Evolutionary conservation across 768 basidiomycete genomes (phyloP), one percentile per base, ranked within the genome.

Genomic region (Tylopilus felleus): DNA sequence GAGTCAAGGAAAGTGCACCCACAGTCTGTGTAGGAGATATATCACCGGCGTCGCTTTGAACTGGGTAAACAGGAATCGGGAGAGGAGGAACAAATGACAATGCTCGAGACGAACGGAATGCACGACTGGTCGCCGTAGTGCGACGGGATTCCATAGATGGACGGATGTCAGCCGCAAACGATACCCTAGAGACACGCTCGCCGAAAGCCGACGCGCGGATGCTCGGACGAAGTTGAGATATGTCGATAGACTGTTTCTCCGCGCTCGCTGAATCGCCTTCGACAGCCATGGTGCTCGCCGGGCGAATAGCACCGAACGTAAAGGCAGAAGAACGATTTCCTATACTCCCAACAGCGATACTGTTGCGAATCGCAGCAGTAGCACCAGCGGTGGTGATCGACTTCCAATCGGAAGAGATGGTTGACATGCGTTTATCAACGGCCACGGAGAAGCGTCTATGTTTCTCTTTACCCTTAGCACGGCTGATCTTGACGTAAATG

Each of bases 371-470:
- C 12, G 88, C 90, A 31, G 84, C 87, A 21, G 76, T 74, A 1
- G 89, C 90, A 45, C 88, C 90, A 5, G 80, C 84, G 6, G 76
- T 73, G 8, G 85, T 81, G 60, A 90, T 83, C 41, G 79, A 77
- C 67, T 85, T 86, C 90, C 90, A 92, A 63, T 90, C 86, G 19
- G 78, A 73, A 7, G 83, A 85, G 59, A 91, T 88, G 46, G 85
- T 88, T 2, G 83, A 86, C 90, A 93, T 91, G 68, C 90, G 86
- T 68, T 82, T 83, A 73, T 93, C 90, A 67, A 93, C 69, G 10
- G 75, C 79, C 65, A 84, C 77, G 38, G 78, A 82, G 76, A 81
- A 93, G 21, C 76, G 75, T 67, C 73, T 77, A 63, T 80, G 76
- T 66, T 86, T 77, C 27, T 79, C 74, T 52, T 71, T 73, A 47